These are phyloP conservation scores for Turritis glabra DNA, from an alignment of 345 rosid species.

Conservation along the genomic window DNA sequence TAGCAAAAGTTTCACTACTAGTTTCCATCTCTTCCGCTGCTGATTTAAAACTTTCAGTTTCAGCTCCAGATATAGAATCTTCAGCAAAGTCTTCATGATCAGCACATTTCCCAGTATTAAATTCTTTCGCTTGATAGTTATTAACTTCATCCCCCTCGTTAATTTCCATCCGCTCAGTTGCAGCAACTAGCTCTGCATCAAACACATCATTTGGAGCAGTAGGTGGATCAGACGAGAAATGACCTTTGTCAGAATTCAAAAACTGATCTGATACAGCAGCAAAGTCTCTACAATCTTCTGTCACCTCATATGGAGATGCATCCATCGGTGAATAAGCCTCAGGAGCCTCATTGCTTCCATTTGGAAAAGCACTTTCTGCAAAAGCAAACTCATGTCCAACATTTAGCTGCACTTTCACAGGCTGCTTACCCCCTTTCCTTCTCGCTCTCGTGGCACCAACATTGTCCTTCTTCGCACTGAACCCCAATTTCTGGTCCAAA, in stretches of 20 bases:
- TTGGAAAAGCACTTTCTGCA: slow-evolving; percentile 42
- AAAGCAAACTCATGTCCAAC: slow-evolving; percentile 56
- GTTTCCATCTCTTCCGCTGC: slow-evolving; percentile 79
- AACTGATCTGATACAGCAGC: slow-evolving; percentile 66
- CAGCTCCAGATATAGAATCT: slow-evolving; percentile 63
- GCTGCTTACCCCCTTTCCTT: slow-evolving; percentile 62
- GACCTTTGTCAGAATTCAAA: slow-evolving; percentile 40
- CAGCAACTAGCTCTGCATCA: slow-evolving; percentile 61
- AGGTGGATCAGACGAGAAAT: slow-evolving; percentile 40
- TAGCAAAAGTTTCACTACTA: slow-evolving; percentile 45
- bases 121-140: slow-evolving; percentile 41
- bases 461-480: slow-evolving; percentile 58
- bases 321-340: slow-evolving; percentile 89
- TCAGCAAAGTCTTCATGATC: slow-evolving; percentile 48
- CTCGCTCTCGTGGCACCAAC: slow-evolving; percentile 45
- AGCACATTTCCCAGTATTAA: slow-evolving; percentile 37
- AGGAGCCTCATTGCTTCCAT: slow-evolving; percentile 53
- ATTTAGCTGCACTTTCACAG: slow-evolving; percentile 53
- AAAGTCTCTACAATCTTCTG: slow-evolving; percentile 48
- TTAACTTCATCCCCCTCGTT: slow-evolving; percentile 46
- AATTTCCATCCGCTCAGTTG: slow-evolving; percentile 68
- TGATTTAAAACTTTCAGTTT: slow-evolving; percentile 88
- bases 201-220: slow-evolving; percentile 42
- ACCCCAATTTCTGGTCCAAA: slow-evolving; percentile 53
- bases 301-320: slow-evolving; percentile 67